Conservation (phyloP, 768 basidiomycete species). For the Lactifluus piperatus region DNA sequence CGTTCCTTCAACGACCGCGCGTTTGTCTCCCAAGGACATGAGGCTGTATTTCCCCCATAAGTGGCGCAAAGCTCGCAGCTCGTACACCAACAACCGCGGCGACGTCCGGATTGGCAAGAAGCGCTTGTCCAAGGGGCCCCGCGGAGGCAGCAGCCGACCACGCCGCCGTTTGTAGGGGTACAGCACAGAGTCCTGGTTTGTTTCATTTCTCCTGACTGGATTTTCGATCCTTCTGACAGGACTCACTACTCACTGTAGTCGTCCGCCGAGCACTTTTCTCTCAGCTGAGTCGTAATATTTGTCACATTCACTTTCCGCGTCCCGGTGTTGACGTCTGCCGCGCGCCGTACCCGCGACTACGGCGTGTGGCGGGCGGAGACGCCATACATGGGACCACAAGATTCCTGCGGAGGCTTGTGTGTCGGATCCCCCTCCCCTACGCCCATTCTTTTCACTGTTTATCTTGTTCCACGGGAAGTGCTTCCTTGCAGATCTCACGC, state of each 20-base stretch:
- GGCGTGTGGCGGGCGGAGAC: background rate
- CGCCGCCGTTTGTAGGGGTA: slow-evolving; percentile 1
- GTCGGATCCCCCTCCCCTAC: background rate
- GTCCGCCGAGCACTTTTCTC: background rate
- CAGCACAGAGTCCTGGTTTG: background rate
- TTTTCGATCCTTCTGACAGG: background rate
- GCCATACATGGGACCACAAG: slow-evolving; percentile 4
- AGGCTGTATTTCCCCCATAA: slow-evolving; percentile 1
- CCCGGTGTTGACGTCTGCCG: slow-evolving; percentile 4
- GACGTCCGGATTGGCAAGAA: background rate
- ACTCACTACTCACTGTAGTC: background rate
- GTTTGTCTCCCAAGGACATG: background rate
- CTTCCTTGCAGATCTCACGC: slow-evolving; percentile 1
- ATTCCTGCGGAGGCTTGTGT: slow-evolving; percentile 4
- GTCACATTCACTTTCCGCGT: background rate
- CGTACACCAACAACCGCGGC: no score
- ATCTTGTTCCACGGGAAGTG: slow-evolving; percentile 5
- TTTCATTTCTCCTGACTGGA: no score
- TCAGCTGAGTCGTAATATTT: slow-evolving; percentile 10
- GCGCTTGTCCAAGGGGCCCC: background rate
- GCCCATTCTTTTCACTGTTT: background rate
- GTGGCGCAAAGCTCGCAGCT: background rate
- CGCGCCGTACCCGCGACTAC: slow-evolving; percentile 12
- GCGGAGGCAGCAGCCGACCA: background rate
- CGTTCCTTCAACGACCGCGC: background rate